Conservation (phyloP, 2,329 filamentous ascomycete genomes). For the Zarea fungicola region DNA sequence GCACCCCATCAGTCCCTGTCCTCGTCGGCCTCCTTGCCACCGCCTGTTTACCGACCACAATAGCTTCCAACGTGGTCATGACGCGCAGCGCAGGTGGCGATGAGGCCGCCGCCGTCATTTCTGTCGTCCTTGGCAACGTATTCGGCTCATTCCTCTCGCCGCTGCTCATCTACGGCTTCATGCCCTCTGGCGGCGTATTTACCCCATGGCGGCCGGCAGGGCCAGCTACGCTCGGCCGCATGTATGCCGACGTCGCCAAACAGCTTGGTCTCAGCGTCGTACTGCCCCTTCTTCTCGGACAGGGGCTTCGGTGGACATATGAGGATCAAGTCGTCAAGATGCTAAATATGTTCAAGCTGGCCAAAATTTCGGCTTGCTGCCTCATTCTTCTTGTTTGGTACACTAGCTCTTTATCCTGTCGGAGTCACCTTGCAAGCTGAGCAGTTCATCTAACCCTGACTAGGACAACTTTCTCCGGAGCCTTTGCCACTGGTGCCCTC, state of each 20-base stretch:
- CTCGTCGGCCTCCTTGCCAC: conserved; percentile 63
- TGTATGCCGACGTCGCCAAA: conserved; percentile 63
- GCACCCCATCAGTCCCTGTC: conserved; percentile 58
- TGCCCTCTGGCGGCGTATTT: conserved; percentile 49
- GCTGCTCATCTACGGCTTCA: conserved; percentile 56
- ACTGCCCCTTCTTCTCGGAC: conserved; percentile 58
- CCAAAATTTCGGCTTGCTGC: conserved; percentile 44
- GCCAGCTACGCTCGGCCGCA: conserved; percentile 47
- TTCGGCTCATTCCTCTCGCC: conserved; percentile 64
- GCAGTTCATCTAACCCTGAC: too few relatives aligned
- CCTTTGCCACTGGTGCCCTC: conserved; percentile 60
- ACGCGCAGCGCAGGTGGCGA: conserved; percentile 64
- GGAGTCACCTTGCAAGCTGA: too few relatives aligned
- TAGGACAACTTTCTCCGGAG: conserved; percentile 64
- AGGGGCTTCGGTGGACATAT: conserved; percentile 48
- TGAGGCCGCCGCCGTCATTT: conserved; percentile 59
- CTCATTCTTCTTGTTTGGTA: conserved; percentile 46
- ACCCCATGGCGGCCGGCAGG: conserved; percentile 49
- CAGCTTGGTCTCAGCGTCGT: conserved; percentile 64
- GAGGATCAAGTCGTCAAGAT: conserved; percentile 47
- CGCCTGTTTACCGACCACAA: conserved; percentile 66
- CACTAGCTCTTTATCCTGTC: conserved; percentile 19
- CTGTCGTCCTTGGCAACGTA: conserved; percentile 66
- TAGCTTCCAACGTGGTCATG: conserved; percentile 70
- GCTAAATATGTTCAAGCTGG: conserved; percentile 48